phyloP scores from a whole-genome alignment of 495 filamentous ascomycete genomes.

The Sporormia fimetaria region DNA sequence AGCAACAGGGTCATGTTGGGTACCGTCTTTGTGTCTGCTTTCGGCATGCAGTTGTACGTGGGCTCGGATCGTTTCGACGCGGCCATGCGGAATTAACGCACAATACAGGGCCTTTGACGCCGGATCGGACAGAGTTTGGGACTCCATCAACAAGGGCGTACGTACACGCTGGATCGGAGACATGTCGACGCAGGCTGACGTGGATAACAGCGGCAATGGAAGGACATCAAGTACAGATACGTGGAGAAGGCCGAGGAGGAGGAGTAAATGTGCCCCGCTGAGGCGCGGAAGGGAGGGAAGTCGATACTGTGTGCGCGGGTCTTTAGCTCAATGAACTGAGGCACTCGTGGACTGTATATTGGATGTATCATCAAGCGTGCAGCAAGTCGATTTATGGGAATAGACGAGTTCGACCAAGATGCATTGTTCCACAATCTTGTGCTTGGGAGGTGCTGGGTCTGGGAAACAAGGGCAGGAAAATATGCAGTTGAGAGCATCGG shows the following conservation, averaged over 20 bases:
- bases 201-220: slow-evolving; percentile 83
- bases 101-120: slow-evolving; percentile 70
- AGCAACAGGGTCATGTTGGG: slow-evolving; percentile 78
- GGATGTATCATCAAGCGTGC: too few relatives aligned
- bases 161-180: slow-evolving; percentile 27
- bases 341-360: too few relatives aligned
- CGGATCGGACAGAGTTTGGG: slow-evolving; percentile 72
- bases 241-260: slow-evolving; percentile 52
- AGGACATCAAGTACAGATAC: slow-evolving; percentile 90
- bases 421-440: too few relatives aligned
- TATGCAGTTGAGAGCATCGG: too few relatives aligned
- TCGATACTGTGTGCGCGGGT: too few relatives aligned
- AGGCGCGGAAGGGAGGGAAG: too few relatives aligned
- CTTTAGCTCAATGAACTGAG: too few relatives aligned
- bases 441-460: too few relatives aligned
- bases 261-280: too few relatives aligned
- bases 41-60: slow-evolving; percentile 84
- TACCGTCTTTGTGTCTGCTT: slow-evolving; percentile 72
- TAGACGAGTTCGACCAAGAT: too few relatives aligned
- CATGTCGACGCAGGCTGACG: slow-evolving; percentile 27
- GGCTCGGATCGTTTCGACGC: neutral
- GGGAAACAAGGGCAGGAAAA: too few relatives aligned
- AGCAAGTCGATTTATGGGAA: too few relatives aligned
- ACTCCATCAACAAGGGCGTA: slow-evolving; percentile 81
- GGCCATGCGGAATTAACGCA: slow-evolving; percentile 5